Evolutionary conservation across 164 flowering plant genomes (phyloP), one percentile per base, ranked within the genome.

Genomic region (Vitis labrusca): DNA sequence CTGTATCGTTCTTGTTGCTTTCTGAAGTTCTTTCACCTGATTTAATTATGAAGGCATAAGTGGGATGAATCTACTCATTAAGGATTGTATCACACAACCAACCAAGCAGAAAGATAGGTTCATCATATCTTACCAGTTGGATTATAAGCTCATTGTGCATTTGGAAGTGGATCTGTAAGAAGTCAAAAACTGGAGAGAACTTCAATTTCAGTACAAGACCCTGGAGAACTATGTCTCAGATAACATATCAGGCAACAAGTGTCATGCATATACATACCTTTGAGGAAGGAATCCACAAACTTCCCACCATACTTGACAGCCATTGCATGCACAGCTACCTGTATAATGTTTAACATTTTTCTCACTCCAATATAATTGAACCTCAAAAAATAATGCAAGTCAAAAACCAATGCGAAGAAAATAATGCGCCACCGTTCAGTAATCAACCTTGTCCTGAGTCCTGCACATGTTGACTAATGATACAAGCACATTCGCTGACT

Each of bases 1-100:
- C 75, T 93, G 98, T 44, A 91, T 83, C 19, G 87, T 91, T 80
- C 94, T 87, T 52, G 98, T 93, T 67, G 94, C 98, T 80, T 87
- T 93, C 70, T 93, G 98, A 64, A 93, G 93, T 73, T 87, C 92
- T 71, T 69, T 86, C 65, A 93, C 86, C 98, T 93, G 79, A 68
- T 60, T 50, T 48, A 50, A 53, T 47, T 57, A 37, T 71, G 8
- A 55, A 50, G 54, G 66, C 64, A 69, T 32, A 57, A 49, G 59
- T 61, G 59, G 30, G 30, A 12, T 16, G 30, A 12, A 57, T 54
- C 61, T 9, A 17, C 27, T 10, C 2, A 9, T 23, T 6, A 50
- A 32, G 29, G 66, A 9, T n/a, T 16, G 8, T 11, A n/a, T 5
- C 16, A 14, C 14, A 19, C 9, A 55, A 64, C 17, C 14, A 59